Conservation (phyloP, 768 basidiomycete genomes). For the Mycena alexandri region DNA sequence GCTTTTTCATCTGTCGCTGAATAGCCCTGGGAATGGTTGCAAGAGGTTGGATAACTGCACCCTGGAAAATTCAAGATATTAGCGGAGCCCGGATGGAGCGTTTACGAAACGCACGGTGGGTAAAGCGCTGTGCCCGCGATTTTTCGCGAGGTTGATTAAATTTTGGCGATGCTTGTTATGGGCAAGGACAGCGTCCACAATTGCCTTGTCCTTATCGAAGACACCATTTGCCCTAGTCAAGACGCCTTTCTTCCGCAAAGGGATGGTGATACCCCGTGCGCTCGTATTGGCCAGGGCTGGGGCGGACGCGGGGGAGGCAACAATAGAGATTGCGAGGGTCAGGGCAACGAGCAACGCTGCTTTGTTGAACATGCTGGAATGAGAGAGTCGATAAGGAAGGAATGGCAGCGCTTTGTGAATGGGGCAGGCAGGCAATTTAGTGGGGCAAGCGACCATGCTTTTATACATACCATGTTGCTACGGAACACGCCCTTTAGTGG, state of each 20-base stretch:
- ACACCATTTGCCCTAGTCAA: conserved; percentile 33
- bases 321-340: conserved; percentile 9
- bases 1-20: conserved; percentile 23
- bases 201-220: conserved; percentile 39
- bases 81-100: background rate
- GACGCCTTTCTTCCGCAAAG: conserved; percentile 24
- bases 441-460: background rate
- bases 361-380: conserved; percentile 23
- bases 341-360: conserved; percentile 12
- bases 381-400: background rate
- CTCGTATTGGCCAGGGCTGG: background rate
- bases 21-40: conserved; percentile 34
- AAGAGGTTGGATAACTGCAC: conserved; percentile 47
- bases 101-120: too few relatives aligned
- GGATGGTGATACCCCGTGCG: conserved; percentile 22
- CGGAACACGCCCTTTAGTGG: too few relatives aligned
- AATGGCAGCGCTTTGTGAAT: background rate
- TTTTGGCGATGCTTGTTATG: conserved; percentile 54
- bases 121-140: too few relatives aligned
- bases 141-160: conserved; percentile 49
- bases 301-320: conserved; percentile 1
- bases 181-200: conserved; percentile 24
- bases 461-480: background rate
- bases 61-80: conserved; percentile 24
- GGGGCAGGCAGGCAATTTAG: background rate